Evolutionary conservation across 2,329 filamentous ascomycete species (phyloP), one percentile per base, ranked within the genome.

Genomic region (Aspergillus sp.): DNA sequence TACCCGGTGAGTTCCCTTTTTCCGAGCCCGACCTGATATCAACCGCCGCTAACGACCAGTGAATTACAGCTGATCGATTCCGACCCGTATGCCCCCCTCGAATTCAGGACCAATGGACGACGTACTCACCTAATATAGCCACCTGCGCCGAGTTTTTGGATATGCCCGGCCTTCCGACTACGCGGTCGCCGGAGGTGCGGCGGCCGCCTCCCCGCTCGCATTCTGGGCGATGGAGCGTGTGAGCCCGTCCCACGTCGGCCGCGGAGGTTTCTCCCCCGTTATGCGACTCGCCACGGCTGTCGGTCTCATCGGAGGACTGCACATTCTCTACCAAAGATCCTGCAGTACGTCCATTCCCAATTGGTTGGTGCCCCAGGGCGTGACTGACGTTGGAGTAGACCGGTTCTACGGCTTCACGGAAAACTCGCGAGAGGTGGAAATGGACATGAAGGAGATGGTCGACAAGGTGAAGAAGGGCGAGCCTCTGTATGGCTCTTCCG

Each of bases 381-480:
- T 20, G 19, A 46, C 57, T 62, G 9, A 62, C 36, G 44, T 30
- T 7, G 46, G 32, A 43, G 58, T 67, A 96, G 91, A 93, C 67
- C 89, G 94, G 60, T 97, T 99, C 77, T 97, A 96, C 77, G 94
- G 94, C 65, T 90, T 92, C 75, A 86, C 83, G 45, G 94, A 99
- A 75, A 99, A 99, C 76, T 77, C 86, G 50, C 86, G 94, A 65
- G 94, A 99, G 74, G 79, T 94, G 52, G 88, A 96, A 59, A 87
- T 95, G 87, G 94, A 99, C 71, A 97, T 97, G 92, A 83, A 84
- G 60, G 94, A 99, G 76, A 99, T 99, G 94, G 92, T 96, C 35
- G 83, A 86, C 72, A 95, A 93, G 76, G 92, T 97, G 71, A 99
- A 97, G 83, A 84, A 82, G 54, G 93, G 93, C 60, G 83, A 95